These are phyloP conservation scores for Pigoraptor vietnamica DNA, from an alignment of 78 protist genomes.

Conservation along the genomic window DNA sequence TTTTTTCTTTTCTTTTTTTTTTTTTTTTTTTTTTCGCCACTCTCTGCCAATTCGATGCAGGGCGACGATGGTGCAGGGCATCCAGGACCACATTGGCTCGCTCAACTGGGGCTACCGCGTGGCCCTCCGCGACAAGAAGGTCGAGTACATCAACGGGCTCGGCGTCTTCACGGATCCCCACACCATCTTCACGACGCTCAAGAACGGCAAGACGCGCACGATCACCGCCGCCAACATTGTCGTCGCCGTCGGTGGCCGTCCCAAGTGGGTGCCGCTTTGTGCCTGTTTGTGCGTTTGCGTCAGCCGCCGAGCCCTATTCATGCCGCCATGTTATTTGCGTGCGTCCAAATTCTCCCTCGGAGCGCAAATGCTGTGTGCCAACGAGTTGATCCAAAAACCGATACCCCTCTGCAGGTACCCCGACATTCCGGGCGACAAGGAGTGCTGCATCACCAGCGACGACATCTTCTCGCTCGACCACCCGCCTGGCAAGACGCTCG, in stretches of 20 bases:
- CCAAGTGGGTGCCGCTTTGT: constrained; percentile 11
- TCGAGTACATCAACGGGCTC: constrained; percentile 77
- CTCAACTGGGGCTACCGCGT: constrained; percentile 83
- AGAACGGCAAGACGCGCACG: not conserved
- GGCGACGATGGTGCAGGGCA: constrained; percentile 45
- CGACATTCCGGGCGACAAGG: constrained; percentile 75
- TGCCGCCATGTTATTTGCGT: not conserved
- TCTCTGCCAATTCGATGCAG: constrained; percentile 22
- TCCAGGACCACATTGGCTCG: constrained; percentile 69
- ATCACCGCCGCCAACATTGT: constrained; percentile 62
- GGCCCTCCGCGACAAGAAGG: constrained; percentile 41
- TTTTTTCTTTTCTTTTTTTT: too few species aligned
- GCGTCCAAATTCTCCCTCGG: not conserved
- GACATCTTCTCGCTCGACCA: constrained; percentile 75
- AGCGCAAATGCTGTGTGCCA: not conserved
- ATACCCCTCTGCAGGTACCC: not conserved
- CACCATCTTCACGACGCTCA: constrained; percentile 9
- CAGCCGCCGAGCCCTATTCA: not conserved
- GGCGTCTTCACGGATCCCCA: constrained; percentile 73
- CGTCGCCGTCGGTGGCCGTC: constrained; percentile 87
- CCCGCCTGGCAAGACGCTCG: constrained; percentile 81
- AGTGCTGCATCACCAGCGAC: constrained; percentile 80
- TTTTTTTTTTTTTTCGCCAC: too few species aligned
- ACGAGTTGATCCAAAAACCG: not conserved
- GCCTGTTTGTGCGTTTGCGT: not conserved